Percentiles rank a stretch among this genome's conserved stretches.
These are phyloP conservation scores for Erucastrum elatum DNA, from an alignment of 345 rosid species.

Conservation along the genomic window DNA sequence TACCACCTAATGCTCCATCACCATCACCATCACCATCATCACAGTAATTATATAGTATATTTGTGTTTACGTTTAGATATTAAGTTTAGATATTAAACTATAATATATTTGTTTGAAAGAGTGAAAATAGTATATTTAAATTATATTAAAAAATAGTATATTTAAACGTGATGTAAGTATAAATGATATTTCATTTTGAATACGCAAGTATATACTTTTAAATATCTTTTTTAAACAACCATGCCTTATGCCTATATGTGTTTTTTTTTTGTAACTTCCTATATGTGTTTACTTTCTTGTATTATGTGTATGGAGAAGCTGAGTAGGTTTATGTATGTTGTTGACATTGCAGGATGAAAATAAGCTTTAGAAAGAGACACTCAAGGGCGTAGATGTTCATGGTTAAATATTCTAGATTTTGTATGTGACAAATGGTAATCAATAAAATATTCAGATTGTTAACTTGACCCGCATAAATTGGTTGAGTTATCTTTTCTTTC, in stretches of 20 bases:
- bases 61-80: not conserved
- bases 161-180: not conserved
- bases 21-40: not conserved
- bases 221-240: not conserved
- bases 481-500: not conserved
- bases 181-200: not conserved
- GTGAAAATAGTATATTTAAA: not conserved
- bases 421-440: not conserved
- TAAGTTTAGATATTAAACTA: not conserved
- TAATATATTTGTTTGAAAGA: not conserved
- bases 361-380: not conserved
- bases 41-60: not conserved
- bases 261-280: not conserved
- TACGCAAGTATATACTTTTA: not conserved
- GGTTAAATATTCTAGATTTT: not conserved
- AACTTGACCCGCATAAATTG: not conserved
- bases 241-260: not conserved
- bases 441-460: not conserved
- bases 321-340: not conserved
- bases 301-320: constrained; percentile 1
- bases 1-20: not conserved
- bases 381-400: not conserved
- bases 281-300: not conserved
- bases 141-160: not conserved
- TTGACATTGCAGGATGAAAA: constrained; percentile 6